Base-by-base conservation (phyloP, 192 early-diverging fungal species). In the Linderina pennispora region DNA sequence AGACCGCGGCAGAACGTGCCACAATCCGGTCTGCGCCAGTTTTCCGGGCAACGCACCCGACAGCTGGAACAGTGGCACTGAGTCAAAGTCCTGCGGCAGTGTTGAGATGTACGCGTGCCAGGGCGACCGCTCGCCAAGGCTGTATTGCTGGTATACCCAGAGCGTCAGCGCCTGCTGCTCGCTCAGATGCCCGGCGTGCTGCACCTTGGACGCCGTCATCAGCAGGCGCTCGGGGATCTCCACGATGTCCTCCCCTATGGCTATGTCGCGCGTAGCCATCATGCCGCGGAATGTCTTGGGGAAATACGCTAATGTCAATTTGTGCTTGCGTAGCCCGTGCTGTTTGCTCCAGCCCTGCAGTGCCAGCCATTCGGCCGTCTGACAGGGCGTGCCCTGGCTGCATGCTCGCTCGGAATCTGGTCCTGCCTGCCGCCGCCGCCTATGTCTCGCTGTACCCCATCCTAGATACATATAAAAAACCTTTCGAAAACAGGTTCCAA, bases 261-360 rank as follows among this genome's bases (percentile, higher is more conserved):
- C 38, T 10, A 73, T 73, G 21, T 49, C 47, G 13, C 36, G 41
- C 2, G 70, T 65, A 4, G 70, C 70, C 70, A 65, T 65, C 70
- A 73, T 65, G 24, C 70, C 70, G 9, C 70, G 70, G 28, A 58
- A 53, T 1, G 70, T 65, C 23, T 46, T 47, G 8, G 63, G 39
- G 46, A 65, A 65, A 46, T 62, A 53, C 0, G 62, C 62, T 23
- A 65, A 38, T 8, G 57, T 50, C 21, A 62, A 49, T 51, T 54
- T 60, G 11, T 39, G 51, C 46, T 45, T 62, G 35, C 54, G 51
- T 49, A 65, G 49, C 5, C 50, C 54, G 23, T 43, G 49, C 11
- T 23, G 28, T 23, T 53, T 57, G 51, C 62, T 60, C 68, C 68
- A 72, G 31, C 21, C 20, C n/a, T n/a, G n/a, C n/a, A n/a, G n/a